Percentiles rank a stretch among this genome's conserved stretches.
These are phyloP conservation scores for Pezicula neosporulosa DNA, from an alignment of 2,329 filamentous ascomycete species.

Conservation along the genomic window DNA sequence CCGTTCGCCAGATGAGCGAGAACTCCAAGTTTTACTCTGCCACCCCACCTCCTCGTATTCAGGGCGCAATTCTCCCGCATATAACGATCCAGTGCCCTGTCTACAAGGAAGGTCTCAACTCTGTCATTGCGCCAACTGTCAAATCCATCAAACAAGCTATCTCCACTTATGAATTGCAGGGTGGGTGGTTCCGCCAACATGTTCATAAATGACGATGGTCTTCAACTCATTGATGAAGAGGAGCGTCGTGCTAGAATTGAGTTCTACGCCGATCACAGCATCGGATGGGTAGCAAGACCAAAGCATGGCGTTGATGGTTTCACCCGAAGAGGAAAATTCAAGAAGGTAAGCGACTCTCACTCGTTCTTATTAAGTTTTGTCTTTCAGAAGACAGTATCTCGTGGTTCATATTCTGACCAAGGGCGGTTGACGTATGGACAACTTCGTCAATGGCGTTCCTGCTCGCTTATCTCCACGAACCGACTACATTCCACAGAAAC, in stretches of 20 bases:
- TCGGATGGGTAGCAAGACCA: conserved; percentile 66
- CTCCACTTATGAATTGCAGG: conserved; percentile 72
- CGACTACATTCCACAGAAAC: background rate
- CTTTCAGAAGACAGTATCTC: too few species aligned
- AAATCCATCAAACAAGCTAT: conserved; percentile 76
- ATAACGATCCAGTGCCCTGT: conserved; percentile 84
- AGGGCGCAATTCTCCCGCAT: conserved; percentile 57
- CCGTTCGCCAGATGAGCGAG: conserved; percentile 65
- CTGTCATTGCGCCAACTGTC: conserved; percentile 74
- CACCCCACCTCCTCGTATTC: conserved; percentile 59
- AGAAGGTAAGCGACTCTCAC: conserved; percentile 32
- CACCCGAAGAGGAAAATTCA: conserved; percentile 55
- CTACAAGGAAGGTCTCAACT: conserved; percentile 77
- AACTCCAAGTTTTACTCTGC: conserved; percentile 86
- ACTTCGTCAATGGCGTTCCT: conserved; percentile 2
- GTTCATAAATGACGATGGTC: conserved; percentile 73
- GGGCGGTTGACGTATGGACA: background rate
- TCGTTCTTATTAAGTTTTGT: too few species aligned
- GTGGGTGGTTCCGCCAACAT: conserved; percentile 74
- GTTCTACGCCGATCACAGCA: conserved; percentile 66
- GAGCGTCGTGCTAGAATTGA: conserved; percentile 61
- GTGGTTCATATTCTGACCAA: too few species aligned
- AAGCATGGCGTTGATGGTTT: conserved; percentile 62
- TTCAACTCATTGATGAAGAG: conserved; percentile 63
- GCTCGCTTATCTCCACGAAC: background rate